phyloP scores from a whole-genome alignment of 495 filamentous ascomycete species.

The Penicillium atrosanguineum region DNA sequence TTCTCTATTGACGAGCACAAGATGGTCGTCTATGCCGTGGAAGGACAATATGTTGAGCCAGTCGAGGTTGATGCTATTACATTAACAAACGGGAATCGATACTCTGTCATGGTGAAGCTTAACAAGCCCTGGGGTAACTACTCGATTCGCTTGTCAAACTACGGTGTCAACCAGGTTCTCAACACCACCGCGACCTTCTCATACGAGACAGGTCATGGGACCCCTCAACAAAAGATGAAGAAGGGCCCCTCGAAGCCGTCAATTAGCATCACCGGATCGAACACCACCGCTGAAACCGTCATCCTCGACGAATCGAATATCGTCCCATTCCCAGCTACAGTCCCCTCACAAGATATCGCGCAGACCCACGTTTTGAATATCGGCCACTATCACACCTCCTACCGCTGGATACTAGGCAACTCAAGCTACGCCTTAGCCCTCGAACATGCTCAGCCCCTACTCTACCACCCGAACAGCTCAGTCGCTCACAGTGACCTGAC shows the following conservation, averaged over 20 bases:
- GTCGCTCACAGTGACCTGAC: conserved; percentile 29
- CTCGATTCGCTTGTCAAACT: conserved; percentile 27
- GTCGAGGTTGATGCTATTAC: conserved; percentile 20
- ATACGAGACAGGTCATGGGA: conserved; percentile 22
- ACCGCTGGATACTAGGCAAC: background rate
- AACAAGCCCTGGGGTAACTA: conserved; percentile 29
- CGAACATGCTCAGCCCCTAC: background rate
- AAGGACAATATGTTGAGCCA: conserved; percentile 32
- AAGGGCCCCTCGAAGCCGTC: background rate
- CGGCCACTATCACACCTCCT: background rate
- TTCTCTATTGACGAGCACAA: conserved; percentile 41
- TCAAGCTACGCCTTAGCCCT: background rate
- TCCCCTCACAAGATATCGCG: background rate
- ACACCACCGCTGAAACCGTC: conserved; percentile 15
- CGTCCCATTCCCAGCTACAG: background rate
- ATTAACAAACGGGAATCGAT: conserved; percentile 28
- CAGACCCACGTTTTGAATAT: background rate
- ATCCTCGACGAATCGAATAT: background rate
- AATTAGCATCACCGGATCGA: conserved; percentile 31
- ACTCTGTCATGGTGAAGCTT: conserved; percentile 31
- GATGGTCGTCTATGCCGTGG: conserved; percentile 35
- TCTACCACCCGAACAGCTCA: background rate
- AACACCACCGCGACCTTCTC: conserved; percentile 22
- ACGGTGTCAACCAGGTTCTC: conserved; percentile 29
- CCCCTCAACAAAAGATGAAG: background rate